Percentiles rank a stretch among this genome's conserved stretches.
phyloP scores from a whole-genome alignment of 768 basidiomycete species.

The Panellus pusillus region DNA sequence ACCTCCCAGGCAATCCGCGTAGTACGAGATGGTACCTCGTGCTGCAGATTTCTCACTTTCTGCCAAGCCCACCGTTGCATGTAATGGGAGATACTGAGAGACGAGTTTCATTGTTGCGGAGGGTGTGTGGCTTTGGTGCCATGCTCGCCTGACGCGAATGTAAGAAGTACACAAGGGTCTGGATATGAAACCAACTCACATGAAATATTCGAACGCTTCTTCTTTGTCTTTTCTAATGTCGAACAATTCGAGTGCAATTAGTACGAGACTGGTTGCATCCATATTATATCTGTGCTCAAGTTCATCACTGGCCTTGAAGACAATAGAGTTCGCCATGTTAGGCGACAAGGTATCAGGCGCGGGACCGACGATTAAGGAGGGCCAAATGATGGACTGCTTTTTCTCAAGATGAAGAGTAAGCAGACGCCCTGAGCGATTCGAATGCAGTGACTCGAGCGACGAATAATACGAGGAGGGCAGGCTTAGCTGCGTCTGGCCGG shows the following conservation, averaged over 20 bases:
- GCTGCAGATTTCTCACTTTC: conserved; percentile 37
- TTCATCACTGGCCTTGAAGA: conserved; percentile 51
- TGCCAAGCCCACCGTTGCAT: conserved; percentile 41
- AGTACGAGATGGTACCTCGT: conserved; percentile 60
- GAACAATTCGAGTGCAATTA: conserved; percentile 67
- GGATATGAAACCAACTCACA: conserved; percentile 46
- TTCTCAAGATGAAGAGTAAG: conserved; percentile 82
- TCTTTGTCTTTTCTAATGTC: conserved; percentile 77
- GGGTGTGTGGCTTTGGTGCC: conserved; percentile 75
- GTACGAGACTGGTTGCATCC: conserved; percentile 79
- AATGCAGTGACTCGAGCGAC: conserved; percentile 71
- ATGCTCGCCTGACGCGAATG: conserved; percentile 59
- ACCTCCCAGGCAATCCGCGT: conserved; percentile 67
- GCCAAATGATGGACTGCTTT: conserved; percentile 79
- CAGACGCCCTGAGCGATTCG: conserved; percentile 59
- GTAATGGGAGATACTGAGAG: conserved; percentile 67
- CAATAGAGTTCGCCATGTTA: conserved; percentile 47
- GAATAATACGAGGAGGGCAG: conserved; percentile 73
- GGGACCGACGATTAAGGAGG: conserved; percentile 75
- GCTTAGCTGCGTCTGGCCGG: conserved; percentile 54
- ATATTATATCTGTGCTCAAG: conserved; percentile 75
- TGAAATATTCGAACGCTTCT: conserved; percentile 78
- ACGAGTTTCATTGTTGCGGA: conserved; percentile 78
- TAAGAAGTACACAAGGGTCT: neutral
- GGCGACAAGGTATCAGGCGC: conserved; percentile 64